A percentile compares a stretch with the other conserved stretches of the same genome.
These are phyloP conservation scores for Cucurbita ficifolia DNA, from an alignment of 306 rosid species.

Conservation along the genomic window DNA sequence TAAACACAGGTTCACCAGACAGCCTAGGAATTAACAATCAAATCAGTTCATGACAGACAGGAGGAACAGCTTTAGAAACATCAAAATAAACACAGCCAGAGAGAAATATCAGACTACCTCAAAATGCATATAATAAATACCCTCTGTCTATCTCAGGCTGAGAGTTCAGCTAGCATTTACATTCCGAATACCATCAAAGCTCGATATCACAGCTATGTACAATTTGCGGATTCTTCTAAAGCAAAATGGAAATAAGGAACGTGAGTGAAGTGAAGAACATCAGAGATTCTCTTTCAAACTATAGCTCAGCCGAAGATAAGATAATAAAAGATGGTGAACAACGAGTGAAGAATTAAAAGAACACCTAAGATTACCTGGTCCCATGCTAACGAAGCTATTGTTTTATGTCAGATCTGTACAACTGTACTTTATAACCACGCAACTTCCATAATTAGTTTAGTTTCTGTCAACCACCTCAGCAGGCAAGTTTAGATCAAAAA, in stretches of 20 bases:
- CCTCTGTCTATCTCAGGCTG: background rate
- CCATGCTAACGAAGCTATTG: conserved; percentile 21
- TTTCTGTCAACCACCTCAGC: conserved; percentile 71
- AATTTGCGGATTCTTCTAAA: background rate
- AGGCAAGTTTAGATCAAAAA: conserved; percentile 92
- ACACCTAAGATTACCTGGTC: conserved; percentile 14
- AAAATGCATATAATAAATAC: background rate
- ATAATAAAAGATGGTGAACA: conserved; percentile 9
- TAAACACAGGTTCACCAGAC: too few relatives aligned
- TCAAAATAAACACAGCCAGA: background rate
- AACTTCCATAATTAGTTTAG: conserved; percentile 46
- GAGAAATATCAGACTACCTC: background rate
- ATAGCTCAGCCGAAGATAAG: background rate
- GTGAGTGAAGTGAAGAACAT: background rate
- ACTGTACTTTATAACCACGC: conserved; percentile 20
- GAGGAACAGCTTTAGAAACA: background rate
- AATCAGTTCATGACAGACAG: background rate
- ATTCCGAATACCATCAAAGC: background rate
- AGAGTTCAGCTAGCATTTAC: conserved; percentile 11
- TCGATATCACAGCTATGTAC: conserved; percentile 9
- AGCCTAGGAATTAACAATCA: too few relatives aligned
- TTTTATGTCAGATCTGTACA: conserved; percentile 61
- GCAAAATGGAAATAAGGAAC: background rate
- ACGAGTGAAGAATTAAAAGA: conserved; percentile 1
- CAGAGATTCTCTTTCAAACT: background rate